A percentile compares a stretch with the other conserved stretches of the same genome.
Evolutionary conservation across 2,329 filamentous ascomycete genomes (phyloP).

Genomic region (Aspergillus ustus): DNA sequence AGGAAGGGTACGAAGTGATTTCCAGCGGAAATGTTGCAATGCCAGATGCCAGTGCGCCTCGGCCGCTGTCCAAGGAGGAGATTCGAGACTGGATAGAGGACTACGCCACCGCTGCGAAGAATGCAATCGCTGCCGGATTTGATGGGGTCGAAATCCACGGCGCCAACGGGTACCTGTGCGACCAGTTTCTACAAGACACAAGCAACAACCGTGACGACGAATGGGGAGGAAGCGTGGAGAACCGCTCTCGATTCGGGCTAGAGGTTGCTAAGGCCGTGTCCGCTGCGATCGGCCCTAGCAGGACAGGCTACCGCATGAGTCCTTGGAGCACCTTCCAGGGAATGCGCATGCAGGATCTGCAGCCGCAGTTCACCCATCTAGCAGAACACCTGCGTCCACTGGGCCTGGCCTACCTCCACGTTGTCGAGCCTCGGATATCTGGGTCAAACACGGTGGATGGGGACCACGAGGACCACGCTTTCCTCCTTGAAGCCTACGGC

Average conservation of each 20-base stretch:
- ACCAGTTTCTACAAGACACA: constrained; percentile 56
- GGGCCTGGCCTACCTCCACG: constrained; percentile 64
- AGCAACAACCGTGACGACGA: constrained; percentile 54
- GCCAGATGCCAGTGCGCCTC: constrained; percentile 33
- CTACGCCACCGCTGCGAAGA: constrained; percentile 52
- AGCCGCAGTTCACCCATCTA: constrained; percentile 60
- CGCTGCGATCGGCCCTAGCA: constrained; percentile 50
- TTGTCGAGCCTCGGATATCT: constrained; percentile 62
- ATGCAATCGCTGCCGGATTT: constrained; percentile 60
- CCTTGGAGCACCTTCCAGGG: constrained; percentile 45
- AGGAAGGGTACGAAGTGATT: constrained; percentile 20
- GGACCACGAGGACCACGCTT: constrained; percentile 41
- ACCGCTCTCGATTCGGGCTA: constrained; percentile 58
- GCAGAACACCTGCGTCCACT: constrained; percentile 56
- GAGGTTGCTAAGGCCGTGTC: constrained; percentile 54
- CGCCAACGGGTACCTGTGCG: constrained; percentile 56
- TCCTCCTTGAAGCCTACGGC: constrained; percentile 49
- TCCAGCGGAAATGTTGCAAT: constrained; percentile 28
- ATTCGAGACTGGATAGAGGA: constrained; percentile 49
- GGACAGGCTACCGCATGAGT: constrained; percentile 52
- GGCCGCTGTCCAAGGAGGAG: constrained; percentile 43
- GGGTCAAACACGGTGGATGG: constrained; percentile 39
- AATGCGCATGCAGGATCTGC: constrained; percentile 64
- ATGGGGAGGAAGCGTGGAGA: constrained; percentile 58
- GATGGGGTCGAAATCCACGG: constrained; percentile 57